Conservation (phyloP, 2,329 filamentous ascomycete species). For the Colletotrichum sp. region DNA sequence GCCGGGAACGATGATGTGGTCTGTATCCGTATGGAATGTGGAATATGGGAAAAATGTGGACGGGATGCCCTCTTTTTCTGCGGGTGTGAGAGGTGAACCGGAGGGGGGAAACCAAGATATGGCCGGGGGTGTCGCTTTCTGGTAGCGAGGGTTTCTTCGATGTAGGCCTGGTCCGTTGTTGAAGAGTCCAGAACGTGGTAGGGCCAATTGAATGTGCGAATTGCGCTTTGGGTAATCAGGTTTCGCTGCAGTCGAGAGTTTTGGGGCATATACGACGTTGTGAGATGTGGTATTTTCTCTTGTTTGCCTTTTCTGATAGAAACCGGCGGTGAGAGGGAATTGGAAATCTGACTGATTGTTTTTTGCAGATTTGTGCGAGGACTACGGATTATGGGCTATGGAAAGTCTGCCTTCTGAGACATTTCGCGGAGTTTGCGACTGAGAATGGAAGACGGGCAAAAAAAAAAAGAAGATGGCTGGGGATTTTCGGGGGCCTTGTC, state of each 20-base stretch:
- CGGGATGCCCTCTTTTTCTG: not conserved
- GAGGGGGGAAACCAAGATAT: not conserved
- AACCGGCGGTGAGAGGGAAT: not conserved
- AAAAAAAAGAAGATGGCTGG: slow-evolving; percentile 6
- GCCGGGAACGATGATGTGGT: not conserved
- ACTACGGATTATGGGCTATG: not conserved
- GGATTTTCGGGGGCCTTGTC: not conserved
- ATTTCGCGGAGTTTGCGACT: not conserved
- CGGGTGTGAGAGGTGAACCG: not conserved
- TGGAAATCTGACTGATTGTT: not conserved
- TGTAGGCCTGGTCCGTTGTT: not conserved
- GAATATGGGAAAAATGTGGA: slow-evolving; percentile 2
- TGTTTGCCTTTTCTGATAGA: not conserved
- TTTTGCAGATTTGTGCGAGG: not conserved
- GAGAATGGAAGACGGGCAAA: not conserved
- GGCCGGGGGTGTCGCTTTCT: not conserved
- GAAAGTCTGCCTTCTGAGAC: not conserved
- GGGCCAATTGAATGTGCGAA: not conserved
- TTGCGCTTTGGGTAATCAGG: not conserved
- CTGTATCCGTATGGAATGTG: not conserved
- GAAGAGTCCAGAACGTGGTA: not conserved
- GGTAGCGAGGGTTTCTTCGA: not conserved
- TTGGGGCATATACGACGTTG: not conserved
- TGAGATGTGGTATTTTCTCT: not conserved
- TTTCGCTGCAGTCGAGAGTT: not conserved